These are phyloP conservation scores for Coemansia sp. DNA, from an alignment of 192 early-diverging fungal genomes.

Conservation along the genomic window DNA sequence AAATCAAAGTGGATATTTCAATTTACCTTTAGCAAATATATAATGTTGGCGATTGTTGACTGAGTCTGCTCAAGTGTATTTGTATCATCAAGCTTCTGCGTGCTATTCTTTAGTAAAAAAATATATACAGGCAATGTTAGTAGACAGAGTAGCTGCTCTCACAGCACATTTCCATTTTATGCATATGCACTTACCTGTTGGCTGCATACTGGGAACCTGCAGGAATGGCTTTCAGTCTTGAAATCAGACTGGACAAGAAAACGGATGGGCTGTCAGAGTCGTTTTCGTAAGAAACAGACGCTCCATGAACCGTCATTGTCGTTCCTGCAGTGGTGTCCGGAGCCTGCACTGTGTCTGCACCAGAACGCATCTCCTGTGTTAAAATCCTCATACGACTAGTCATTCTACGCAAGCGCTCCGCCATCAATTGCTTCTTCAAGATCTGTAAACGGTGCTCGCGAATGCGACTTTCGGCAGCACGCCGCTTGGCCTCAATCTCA, in stretches of 20 bases:
- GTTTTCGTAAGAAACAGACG: not conserved
- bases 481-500: conserved; percentile 19
- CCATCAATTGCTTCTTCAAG: conserved; percentile 37
- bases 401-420: conserved; percentile 28
- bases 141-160: no score
- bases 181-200: no score
- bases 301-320: not conserved
- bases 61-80: conserved; percentile 2
- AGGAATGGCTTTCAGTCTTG: no score
- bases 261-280: not conserved
- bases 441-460: conserved; percentile 37
- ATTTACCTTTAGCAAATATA: conserved; percentile 29
- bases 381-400: conserved; percentile 27
- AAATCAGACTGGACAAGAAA: conserved; percentile 4
- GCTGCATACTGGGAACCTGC: no score
- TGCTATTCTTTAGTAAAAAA: no score
- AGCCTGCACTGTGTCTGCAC: conserved; percentile 2
- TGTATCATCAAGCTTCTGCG: no score
- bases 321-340: conserved; percentile 6
- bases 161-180: no score
- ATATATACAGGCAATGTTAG: no score
- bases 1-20: no score
- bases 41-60: conserved; percentile 24
- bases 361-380: conserved; percentile 27
- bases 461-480: conserved; percentile 21